Evolutionary conservation across 1,139 yeast genomes (phyloP), one percentile per base, ranked within the genome.

Genomic region (Taphrina deformans): DNA sequence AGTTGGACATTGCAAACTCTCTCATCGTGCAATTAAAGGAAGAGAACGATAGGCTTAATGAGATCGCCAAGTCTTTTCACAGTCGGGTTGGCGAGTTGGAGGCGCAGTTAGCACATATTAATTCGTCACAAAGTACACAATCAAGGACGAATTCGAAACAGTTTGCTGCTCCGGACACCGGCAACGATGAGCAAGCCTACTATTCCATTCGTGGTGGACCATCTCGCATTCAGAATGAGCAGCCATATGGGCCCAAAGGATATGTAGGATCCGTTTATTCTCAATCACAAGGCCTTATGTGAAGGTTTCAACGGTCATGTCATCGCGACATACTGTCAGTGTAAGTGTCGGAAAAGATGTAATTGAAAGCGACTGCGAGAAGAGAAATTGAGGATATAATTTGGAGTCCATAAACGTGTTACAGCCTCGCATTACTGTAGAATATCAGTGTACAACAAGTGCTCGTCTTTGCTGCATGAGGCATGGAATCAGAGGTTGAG

Each of bases 1-100:
- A 62, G 29, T 35, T 62, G 9, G 65, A 61, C 24, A 53, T 51
- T 23, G 59, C 67, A 26, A 67, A 55, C 23, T 87, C 85, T 65
- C 86, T 88, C 71, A 96, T 92, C 21, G 76, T 80, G 66, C 76
- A 78, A 68, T 80, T 92, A 70, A 97, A 92, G 75, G 83, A 82
- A 27, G 65, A 61, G 53, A 61, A 61, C 40, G 59, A 53, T 29
- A n/a, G 65, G 24, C 46, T 69, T 88, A 86, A 59, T 16, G 63
- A 59, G 26, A 59, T 59, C 27, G 63, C 63, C 26, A 59, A 59
- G 51, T 48, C 56, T 3, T 59, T 59, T 45, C 63, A 59, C 38
- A 40, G 50, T 18, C 51, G 63, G 21, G 55, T 48, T 16, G 56
- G 46, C 12, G 63, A 59, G 31, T 46, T 59, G 12, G 63, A 59